phyloP scores from a whole-genome alignment of 2,329 filamentous ascomycete species.

The Fusarium annulatum region DNA sequence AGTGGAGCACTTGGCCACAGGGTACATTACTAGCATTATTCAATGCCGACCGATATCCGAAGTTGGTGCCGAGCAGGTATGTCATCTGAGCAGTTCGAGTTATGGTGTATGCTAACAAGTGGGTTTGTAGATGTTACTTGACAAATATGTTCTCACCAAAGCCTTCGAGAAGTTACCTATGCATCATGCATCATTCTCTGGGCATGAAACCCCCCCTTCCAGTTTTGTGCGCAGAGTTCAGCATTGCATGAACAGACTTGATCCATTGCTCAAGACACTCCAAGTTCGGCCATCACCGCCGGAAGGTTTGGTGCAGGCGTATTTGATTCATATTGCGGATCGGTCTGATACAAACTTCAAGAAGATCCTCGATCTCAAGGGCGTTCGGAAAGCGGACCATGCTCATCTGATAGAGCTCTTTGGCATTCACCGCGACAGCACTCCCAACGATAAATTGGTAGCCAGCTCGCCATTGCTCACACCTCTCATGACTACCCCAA shows the following conservation, averaged over 20 bases:
- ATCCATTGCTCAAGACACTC: constrained; percentile 93
- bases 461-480: constrained; percentile 77
- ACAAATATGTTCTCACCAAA: constrained; percentile 91
- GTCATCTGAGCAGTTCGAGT: constrained; percentile 20
- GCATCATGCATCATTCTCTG: constrained; percentile 63
- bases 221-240: constrained; percentile 89
- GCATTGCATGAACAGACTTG: constrained; percentile 84
- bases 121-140: constrained; percentile 81
- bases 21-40: constrained; percentile 86
- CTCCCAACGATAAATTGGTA: constrained; percentile 76
- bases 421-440: constrained; percentile 79
- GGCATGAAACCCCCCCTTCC: constrained; percentile 56
- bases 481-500: constrained; percentile 65
- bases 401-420: constrained; percentile 87
- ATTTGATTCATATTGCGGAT: constrained; percentile 96
- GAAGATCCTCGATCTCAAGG: constrained; percentile 96
- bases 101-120: constrained; percentile 37
- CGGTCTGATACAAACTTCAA: constrained; percentile 94
- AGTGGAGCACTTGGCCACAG: constrained; percentile 85
- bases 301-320: constrained; percentile 95
- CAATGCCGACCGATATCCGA: constrained; percentile 92
- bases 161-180: constrained; percentile 78
- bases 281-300: constrained; percentile 92
- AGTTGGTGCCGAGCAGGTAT: constrained; percentile 89
- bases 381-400: constrained; percentile 87